A percentile compares a stretch with the other conserved stretches of the same genome.
Conservation (phyloP, 2,329 filamentous ascomycete species). For the Elsinoe australis region DNA sequence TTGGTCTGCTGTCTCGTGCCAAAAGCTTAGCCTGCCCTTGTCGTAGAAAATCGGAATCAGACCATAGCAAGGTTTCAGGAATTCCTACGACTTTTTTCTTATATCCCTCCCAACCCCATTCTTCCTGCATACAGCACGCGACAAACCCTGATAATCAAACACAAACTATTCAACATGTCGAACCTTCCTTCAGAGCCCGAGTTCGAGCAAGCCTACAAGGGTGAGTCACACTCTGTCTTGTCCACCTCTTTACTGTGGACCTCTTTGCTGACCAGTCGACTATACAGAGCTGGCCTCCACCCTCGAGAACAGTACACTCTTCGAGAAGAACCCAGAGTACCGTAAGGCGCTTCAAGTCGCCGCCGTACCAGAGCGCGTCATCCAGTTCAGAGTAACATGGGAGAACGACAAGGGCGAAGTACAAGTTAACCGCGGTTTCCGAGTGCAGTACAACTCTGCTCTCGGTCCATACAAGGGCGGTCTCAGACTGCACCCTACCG, state of each 20-base stretch:
- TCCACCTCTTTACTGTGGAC: background rate
- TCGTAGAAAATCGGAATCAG: background rate
- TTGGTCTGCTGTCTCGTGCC: background rate
- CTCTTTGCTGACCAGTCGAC: background rate
- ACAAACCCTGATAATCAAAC: background rate
- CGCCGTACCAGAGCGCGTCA: constrained; percentile 85
- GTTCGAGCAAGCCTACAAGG: constrained; percentile 97
- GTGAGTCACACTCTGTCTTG: constrained; percentile 49
- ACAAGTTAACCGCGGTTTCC: constrained; percentile 90
- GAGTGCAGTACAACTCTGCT: constrained; percentile 97
- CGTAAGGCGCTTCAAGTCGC: constrained; percentile 79
- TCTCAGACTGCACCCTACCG: constrained; percentile 84
- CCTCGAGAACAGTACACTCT: constrained; percentile 87
- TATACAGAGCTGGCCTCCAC: constrained; percentile 89
- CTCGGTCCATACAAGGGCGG: constrained; percentile 98
- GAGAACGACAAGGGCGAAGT: constrained; percentile 84
- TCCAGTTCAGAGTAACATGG: constrained; percentile 97
- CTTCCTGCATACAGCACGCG: background rate
- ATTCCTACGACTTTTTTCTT: constrained; percentile 4
- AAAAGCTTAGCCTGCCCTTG: constrained; percentile 2
- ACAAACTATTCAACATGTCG: constrained; percentile 37
- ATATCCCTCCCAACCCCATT: constrained; percentile 7
- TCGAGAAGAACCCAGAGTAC: constrained; percentile 92
- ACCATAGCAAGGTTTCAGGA: constrained; percentile 6
- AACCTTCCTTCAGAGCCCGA: constrained; percentile 84